Base-by-base conservation (phyloP, 2,329 filamentous ascomycete genomes). In the Fusarium abutilonis region DNA sequence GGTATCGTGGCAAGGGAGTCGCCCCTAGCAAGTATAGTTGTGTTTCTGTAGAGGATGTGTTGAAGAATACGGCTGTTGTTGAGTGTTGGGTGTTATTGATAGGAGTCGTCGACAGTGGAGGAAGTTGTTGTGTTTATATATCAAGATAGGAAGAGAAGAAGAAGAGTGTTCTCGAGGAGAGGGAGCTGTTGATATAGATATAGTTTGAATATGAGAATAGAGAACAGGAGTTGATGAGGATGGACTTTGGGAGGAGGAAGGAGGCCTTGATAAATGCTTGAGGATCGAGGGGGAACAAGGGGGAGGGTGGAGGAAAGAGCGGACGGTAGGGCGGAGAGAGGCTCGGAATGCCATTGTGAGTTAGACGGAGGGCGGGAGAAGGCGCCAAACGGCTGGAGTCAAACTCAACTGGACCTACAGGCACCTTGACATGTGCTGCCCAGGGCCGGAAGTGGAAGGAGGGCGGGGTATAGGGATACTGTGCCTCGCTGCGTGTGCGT, bases 1-100 rank as follows among this genome's bases (percentile, higher is more conserved):
- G 32, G 40, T 66, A 56, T 68, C 67, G 67, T 63, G 67, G 67
- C 67, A 67, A 69, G 67, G 66, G 42, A 58, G 50, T 42, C 59
- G 66, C 58, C 54, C 66, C 67, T 69, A 69, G 64, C 67, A 69
- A 48, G 54, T 49, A 39, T 21, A 45, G 21, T 29, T 19, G 42
- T 51, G 48, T 44, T 35, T 51, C 34, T 32, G 39, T 43, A 54
- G 36, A 41, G 17, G 19, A 19, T 19, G 52, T 53, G 44, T 19
- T 41, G 41, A 44, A 43, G 50, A 47, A 44, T 56, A 46, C 19
- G 19, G 4, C 19, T 19, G 19, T 55, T 41, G 56, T 14, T 34
- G 50, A 31, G 41, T 32, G 40, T 21, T 51, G 28, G 21, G 34
- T 39, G 41, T 36, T 39, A 19, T 19, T 3, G 26, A 26, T 58